Conservation (phyloP, 2,329 filamentous ascomycete genomes). For the Neonectria hederae region DNA sequence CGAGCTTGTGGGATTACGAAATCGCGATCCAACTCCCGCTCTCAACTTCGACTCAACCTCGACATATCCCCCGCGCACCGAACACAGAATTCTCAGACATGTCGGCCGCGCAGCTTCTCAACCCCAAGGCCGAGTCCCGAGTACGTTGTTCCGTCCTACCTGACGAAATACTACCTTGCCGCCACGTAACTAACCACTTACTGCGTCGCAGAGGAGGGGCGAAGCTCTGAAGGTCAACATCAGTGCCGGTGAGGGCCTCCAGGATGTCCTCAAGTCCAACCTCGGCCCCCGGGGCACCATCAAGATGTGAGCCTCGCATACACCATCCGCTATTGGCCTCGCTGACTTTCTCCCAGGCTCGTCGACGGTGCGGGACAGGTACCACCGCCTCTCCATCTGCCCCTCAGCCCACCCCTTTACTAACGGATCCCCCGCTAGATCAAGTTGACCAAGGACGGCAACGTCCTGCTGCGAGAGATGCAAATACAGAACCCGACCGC, state of each 20-base stretch:
- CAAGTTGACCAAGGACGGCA: slow-evolving; percentile 99
- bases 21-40: slow-evolving; percentile 39
- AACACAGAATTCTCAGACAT: slow-evolving; percentile 59
- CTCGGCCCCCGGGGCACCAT: slow-evolving; percentile 92
- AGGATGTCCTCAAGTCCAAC: slow-evolving; percentile 96
- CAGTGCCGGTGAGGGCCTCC: slow-evolving; percentile 89
- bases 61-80: slow-evolving; percentile 33
- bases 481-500: slow-evolving; percentile 99
- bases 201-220: slow-evolving; percentile 77
- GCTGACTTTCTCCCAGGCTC: slow-evolving; percentile 59
- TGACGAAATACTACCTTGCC: slow-evolving; percentile 28
- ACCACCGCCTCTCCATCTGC: slow-evolving; percentile 46
- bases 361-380: slow-evolving; percentile 76
- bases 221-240: slow-evolving; percentile 98
- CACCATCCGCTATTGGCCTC: slow-evolving; percentile 9
- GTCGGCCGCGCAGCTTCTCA: slow-evolving; percentile 98
- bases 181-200: slow-evolving; percentile 43
- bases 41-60: slow-evolving; percentile 31
- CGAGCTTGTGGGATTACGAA: slow-evolving; percentile 46
- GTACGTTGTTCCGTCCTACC: slow-evolving; percentile 64
- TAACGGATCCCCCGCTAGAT: slow-evolving; percentile 68
- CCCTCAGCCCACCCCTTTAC: slow-evolving; percentile 43
- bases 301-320: slow-evolving; percentile 76
- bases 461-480: slow-evolving; percentile 80
- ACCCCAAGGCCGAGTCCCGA: slow-evolving; percentile 98